Evolutionary conservation across 257 asterid genomes (phyloP).

Genomic region (Salvia miltiorrhiza): DNA sequence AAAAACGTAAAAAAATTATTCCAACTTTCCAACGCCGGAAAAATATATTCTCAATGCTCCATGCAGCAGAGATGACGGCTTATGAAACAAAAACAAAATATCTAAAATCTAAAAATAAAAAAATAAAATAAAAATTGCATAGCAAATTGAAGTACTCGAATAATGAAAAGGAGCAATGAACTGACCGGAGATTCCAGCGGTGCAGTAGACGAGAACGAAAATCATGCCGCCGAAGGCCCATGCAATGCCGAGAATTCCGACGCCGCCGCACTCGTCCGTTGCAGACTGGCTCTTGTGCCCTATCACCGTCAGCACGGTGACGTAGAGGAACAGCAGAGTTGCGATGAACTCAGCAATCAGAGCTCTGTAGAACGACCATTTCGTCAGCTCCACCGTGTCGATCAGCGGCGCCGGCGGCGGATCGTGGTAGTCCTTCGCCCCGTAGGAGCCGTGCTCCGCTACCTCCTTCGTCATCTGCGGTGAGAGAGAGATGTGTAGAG

Average conservation of each 20-base stretch:
- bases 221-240: conserved; percentile 93
- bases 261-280: conserved; percentile 56
- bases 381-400: conserved; percentile 53
- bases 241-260: conserved; percentile 75
- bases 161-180: neutral
- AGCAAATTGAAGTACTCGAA: too few species aligned
- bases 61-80: neutral
- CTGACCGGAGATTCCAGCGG: conserved; percentile 59
- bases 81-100: neutral
- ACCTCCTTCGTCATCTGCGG: conserved; percentile 40
- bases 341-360: conserved; percentile 76
- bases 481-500: neutral
- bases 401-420: conserved; percentile 76
- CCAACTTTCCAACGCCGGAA: neutral
- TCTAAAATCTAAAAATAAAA: neutral
- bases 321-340: conserved; percentile 65
- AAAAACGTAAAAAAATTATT: neutral
- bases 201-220: conserved; percentile 59
- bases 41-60: neutral
- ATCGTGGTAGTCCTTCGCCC: conserved; percentile 68
- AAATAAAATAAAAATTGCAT: neutral
- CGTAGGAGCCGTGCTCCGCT: conserved; percentile 46
- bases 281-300: conserved; percentile 56
- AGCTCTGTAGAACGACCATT: conserved; percentile 79
- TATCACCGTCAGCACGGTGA: conserved; percentile 62